These are phyloP conservation scores for Pythium monospermum DNA, from an alignment of 352 stramenopile genomes.

Conservation along the genomic window DNA sequence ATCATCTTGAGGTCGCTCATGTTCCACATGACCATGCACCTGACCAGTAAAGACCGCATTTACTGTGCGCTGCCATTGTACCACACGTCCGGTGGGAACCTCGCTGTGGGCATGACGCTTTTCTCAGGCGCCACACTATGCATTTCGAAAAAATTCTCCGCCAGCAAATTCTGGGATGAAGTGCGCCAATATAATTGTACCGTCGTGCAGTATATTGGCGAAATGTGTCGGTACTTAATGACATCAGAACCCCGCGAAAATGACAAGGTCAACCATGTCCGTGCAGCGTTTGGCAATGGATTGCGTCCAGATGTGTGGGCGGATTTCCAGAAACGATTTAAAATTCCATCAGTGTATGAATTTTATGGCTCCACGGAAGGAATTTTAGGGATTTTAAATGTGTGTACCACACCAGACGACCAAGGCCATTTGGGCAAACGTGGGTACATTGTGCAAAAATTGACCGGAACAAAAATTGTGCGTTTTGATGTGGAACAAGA, in stretches of 20 bases:
- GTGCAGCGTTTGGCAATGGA: slow-evolving; percentile 88
- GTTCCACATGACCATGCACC: slow-evolving; percentile 45
- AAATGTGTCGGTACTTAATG: slow-evolving; percentile 87
- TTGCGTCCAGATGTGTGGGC: slow-evolving; percentile 87
- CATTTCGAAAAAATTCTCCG: slow-evolving; percentile 76
- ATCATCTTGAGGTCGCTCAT: slow-evolving; percentile 55
- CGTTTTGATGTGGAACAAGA: slow-evolving; percentile 76
- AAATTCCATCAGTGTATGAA: slow-evolving; percentile 83
- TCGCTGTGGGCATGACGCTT: slow-evolving; percentile 80
- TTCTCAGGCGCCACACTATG: slow-evolving; percentile 66
- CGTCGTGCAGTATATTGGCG: slow-evolving; percentile 88
- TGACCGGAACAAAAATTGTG: slow-evolving; percentile 70
- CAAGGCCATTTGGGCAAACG: slow-evolving; percentile 63
- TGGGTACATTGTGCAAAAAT: slow-evolving; percentile 39
- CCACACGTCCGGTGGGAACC: slow-evolving; percentile 76
- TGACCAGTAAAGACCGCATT: slow-evolving; percentile 55
- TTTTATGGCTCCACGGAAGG: slow-evolving; percentile 92
- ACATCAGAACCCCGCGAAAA: slow-evolving; percentile 38
- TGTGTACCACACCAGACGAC: slow-evolving; percentile 50
- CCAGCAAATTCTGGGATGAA: slow-evolving; percentile 72
- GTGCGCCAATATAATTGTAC: slow-evolving; percentile 61
- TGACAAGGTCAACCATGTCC: slow-evolving; percentile 65
- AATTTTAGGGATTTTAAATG: slow-evolving; percentile 76
- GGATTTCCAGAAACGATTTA: slow-evolving; percentile 83
- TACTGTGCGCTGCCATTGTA: slow-evolving; percentile 84